These are phyloP conservation scores for Tuber melanosporum DNA, from an alignment of 495 filamentous ascomycete species.

Conservation along the genomic window DNA sequence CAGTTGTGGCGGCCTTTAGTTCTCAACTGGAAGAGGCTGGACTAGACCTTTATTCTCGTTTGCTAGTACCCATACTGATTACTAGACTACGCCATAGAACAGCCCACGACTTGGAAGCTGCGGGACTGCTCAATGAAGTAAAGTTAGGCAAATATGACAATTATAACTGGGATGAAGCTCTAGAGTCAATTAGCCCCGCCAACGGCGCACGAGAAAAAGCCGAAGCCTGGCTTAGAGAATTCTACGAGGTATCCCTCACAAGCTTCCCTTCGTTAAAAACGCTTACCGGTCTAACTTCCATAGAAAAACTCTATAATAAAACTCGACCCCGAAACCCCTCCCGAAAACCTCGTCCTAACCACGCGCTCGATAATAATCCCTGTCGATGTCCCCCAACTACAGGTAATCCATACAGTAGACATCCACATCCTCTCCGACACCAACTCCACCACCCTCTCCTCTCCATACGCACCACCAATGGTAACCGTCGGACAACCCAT, in stretches of 20 bases:
- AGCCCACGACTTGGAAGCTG: slow-evolving; percentile 56
- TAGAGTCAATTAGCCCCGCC: slow-evolving; percentile 43
- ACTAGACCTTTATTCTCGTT: slow-evolving; percentile 47
- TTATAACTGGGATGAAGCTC: slow-evolving; percentile 39
- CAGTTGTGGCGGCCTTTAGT: slow-evolving; percentile 45
- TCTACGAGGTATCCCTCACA: slow-evolving; percentile 33
- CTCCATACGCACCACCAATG: slow-evolving; percentile 40
- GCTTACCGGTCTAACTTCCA: background rate
- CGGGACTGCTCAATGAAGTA: slow-evolving; percentile 49
- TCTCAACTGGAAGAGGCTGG: slow-evolving; percentile 45
- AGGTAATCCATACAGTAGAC: slow-evolving; percentile 76
- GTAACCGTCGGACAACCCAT: slow-evolving; percentile 43
- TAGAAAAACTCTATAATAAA: slow-evolving; percentile 38
- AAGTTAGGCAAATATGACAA: slow-evolving; percentile 35
- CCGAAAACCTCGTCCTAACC: background rate
- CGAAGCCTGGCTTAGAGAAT: slow-evolving; percentile 31
- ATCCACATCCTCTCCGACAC: slow-evolving; percentile 51
- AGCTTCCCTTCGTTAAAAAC: background rate
- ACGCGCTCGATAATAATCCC: slow-evolving; percentile 57
- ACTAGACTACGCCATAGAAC: slow-evolving; percentile 49
- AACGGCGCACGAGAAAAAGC: slow-evolving; percentile 27
- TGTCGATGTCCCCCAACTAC: slow-evolving; percentile 79
- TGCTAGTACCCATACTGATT: slow-evolving; percentile 50
- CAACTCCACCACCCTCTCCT: slow-evolving; percentile 39
- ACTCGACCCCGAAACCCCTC: slow-evolving; percentile 8